Evolutionary conservation across 2,329 filamentous ascomycete species (phyloP).

Genomic region (Penicillium sclerotigenum): DNA sequence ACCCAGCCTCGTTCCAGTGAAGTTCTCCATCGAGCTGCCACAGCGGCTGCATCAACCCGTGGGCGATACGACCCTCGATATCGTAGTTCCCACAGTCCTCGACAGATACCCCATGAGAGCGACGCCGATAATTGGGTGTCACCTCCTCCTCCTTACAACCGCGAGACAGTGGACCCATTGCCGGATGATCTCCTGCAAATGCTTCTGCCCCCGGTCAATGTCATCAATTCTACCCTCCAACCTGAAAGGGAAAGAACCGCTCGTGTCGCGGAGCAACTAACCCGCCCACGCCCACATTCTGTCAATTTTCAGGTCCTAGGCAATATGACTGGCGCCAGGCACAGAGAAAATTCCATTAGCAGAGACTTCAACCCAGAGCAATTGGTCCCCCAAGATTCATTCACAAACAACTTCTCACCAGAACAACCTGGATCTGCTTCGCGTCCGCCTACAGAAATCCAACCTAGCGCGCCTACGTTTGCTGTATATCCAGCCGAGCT

Average conservation of each 20-base stretch:
- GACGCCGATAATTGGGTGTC: constrained; percentile 88
- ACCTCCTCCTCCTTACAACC: constrained; percentile 71
- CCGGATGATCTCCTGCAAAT: constrained; percentile 37
- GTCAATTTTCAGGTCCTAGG: constrained; percentile 29
- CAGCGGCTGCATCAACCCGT: constrained; percentile 70
- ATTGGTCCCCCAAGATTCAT: background rate
- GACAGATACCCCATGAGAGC: constrained; percentile 77
- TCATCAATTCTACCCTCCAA: background rate
- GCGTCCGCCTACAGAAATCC: constrained; percentile 1
- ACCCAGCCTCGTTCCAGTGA: constrained; percentile 67
- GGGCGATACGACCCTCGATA: constrained; percentile 59
- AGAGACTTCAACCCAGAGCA: constrained; percentile 15
- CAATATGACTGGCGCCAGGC: constrained; percentile 24
- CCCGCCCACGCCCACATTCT: constrained; percentile 25
- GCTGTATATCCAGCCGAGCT: constrained; percentile 14
- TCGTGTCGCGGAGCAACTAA: constrained; percentile 24
- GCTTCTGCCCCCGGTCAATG: constrained; percentile 28
- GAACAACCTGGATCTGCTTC: background rate
- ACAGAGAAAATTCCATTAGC: constrained; percentile 16
- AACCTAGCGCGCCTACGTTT: constrained; percentile 15
- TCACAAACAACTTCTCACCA: background rate
- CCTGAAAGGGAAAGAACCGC: constrained; percentile 25
- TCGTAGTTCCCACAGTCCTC: constrained; percentile 26
- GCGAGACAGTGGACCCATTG: constrained; percentile 35
- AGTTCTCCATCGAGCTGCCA: constrained; percentile 68